A percentile compares a stretch with the other conserved stretches of the same genome.
These are phyloP conservation scores for Puccinia horiana DNA, from an alignment of 1,284 basidiomycete genomes.

Conservation along the genomic window DNA sequence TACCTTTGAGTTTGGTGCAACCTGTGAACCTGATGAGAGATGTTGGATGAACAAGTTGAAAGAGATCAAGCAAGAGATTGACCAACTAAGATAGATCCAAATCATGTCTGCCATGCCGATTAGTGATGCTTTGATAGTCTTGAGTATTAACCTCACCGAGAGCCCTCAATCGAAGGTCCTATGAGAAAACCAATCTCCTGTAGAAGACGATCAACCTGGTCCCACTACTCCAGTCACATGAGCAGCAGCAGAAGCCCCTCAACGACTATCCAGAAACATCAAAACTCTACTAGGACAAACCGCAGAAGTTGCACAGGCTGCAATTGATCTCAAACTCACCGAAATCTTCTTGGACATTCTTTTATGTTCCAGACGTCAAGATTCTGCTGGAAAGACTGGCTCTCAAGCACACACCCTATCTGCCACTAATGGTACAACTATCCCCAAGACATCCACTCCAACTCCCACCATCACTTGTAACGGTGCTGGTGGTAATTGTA, in stretches of 20 bases:
- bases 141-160: slow-evolving; percentile 40
- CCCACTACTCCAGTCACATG: slow-evolving; percentile 17
- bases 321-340: slow-evolving; percentile 48
- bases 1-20: slow-evolving; percentile 48
- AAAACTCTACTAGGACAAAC: slow-evolving; percentile 46
- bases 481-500: neutral
- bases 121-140: slow-evolving; percentile 47
- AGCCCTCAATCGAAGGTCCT: too few species aligned
- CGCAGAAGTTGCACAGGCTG: slow-evolving; percentile 45
- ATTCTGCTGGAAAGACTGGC: neutral
- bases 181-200: neutral
- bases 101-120: slow-evolving; percentile 40
- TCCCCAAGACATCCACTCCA: neutral
- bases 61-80: slow-evolving; percentile 38
- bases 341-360: slow-evolving; percentile 47
- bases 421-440: slow-evolving; percentile 29
- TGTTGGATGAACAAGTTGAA: slow-evolving; percentile 45
- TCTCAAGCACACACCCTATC: slow-evolving; percentile 28
- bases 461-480: neutral
- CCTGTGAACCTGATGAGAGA: slow-evolving; percentile 46
- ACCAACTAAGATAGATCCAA: slow-evolving; percentile 39
- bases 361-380: slow-evolving; percentile 24
- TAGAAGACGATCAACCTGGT: neutral
- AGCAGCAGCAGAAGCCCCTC: slow-evolving; percentile 30
- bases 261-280: slow-evolving; percentile 44